Evolutionary conservation across 73 alveolate species (phyloP).

Genomic region (Paramecium pentaurelia): DNA sequence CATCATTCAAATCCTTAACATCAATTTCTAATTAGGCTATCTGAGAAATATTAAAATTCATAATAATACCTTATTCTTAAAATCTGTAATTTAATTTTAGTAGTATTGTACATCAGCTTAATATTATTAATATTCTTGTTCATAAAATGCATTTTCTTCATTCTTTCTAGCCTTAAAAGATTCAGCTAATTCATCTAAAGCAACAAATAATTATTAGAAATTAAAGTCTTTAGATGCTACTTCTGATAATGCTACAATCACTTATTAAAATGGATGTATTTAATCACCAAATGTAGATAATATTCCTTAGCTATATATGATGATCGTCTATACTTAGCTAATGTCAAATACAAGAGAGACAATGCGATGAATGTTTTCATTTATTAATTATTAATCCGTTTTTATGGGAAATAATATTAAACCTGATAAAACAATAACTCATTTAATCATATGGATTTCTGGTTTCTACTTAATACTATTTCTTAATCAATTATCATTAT

Average conservation of each 20-base stretch:
- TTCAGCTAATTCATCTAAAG: slow-evolving; percentile 45
- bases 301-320: background rate
- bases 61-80: background rate
- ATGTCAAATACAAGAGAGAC: background rate
- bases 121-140: slow-evolving; percentile 7
- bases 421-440: background rate
- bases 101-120: slow-evolving; percentile 3
- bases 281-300: background rate
- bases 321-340: background rate
- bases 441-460: background rate
- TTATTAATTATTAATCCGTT: background rate
- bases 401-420: background rate
- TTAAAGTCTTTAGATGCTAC: slow-evolving; percentile 25
- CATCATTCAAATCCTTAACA: background rate
- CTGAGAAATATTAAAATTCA: background rate
- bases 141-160: slow-evolving; percentile 39
- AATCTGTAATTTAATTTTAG: slow-evolving; percentile 24
- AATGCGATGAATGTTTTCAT: background rate
- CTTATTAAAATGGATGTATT: background rate
- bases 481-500: slow-evolving; percentile 23
- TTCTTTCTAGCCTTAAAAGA: slow-evolving; percentile 9
- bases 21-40: slow-evolving; percentile 36
- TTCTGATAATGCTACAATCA: background rate
- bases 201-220: slow-evolving; percentile 17
- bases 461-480: background rate